Conservation (phyloP, 331 rosid genomes). For the Spiraea crenata region DNA sequence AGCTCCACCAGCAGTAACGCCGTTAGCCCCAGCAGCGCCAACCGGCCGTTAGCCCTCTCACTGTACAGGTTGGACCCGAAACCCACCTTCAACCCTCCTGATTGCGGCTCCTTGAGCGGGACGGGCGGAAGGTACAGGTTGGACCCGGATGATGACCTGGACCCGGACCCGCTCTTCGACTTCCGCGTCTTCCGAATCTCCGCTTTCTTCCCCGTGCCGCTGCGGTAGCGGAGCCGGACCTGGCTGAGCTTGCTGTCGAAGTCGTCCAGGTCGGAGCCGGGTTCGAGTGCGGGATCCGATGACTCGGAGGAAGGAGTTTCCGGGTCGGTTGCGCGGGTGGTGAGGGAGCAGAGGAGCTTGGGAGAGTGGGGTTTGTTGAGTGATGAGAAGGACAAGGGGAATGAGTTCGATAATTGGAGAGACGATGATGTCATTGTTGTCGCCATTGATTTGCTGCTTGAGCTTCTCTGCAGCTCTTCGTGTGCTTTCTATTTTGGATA, state of each 20-base stretch:
- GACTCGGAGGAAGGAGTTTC: conserved; percentile 34
- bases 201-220: conserved; percentile 87
- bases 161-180: conserved; percentile 33
- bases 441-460: conserved; percentile 42
- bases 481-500: conserved; percentile 3
- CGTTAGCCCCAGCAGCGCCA: conserved; percentile 64
- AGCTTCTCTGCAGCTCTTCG: background rate
- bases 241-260: conserved; percentile 73
- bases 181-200: conserved; percentile 57
- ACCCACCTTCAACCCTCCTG: conserved; percentile 68
- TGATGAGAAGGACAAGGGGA: conserved; percentile 33
- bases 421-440: conserved; percentile 37
- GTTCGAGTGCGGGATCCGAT: conserved; percentile 17
- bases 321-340: conserved; percentile 40
- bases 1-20: conserved; percentile 81
- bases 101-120: conserved; percentile 64
- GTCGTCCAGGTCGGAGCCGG: conserved; percentile 31
- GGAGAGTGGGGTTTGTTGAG: conserved; percentile 25
- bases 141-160: conserved; percentile 15
- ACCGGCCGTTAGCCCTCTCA: conserved; percentile 67
- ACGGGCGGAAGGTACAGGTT: conserved; percentile 69
- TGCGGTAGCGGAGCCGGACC: conserved; percentile 64
- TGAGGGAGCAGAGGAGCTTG: conserved; percentile 31
- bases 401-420: conserved; percentile 42
- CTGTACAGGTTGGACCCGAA: conserved; percentile 75